Evolutionary conservation across 805 yeast species (phyloP).

Genomic region (Candida pini): DNA sequence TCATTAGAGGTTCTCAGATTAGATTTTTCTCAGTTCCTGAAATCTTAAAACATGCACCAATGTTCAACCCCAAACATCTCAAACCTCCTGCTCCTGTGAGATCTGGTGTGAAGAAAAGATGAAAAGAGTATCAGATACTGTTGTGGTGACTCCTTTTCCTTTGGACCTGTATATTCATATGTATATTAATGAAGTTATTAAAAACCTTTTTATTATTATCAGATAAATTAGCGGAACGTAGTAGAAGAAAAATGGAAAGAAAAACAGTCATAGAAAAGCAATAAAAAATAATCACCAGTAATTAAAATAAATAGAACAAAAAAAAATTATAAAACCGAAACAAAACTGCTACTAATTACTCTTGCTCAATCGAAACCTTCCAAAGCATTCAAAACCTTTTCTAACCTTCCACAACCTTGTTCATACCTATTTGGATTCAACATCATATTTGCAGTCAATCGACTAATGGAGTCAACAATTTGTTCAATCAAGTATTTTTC

Average conservation of each 20-base stretch:
- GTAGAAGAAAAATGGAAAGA: background rate
- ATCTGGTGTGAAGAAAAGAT: constrained; percentile 28
- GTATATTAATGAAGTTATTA: too few relatives aligned
- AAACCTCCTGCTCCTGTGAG: constrained; percentile 71
- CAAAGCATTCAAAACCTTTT: constrained; percentile 75
- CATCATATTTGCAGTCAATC: constrained; percentile 88
- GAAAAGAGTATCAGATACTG: background rate
- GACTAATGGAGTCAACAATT: constrained; percentile 76
- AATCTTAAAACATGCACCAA: constrained; percentile 80
- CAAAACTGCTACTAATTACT: background rate
- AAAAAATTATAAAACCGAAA: background rate
- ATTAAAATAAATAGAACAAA: background rate
- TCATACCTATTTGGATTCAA: constrained; percentile 74
- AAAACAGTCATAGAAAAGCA: background rate
- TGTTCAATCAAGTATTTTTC: constrained; percentile 80
- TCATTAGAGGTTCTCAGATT: constrained; percentile 87
- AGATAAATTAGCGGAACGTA: background rate
- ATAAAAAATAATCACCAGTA: background rate
- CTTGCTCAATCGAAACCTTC: constrained; percentile 60
- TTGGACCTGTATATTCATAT: too few relatives aligned
- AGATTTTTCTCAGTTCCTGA: constrained; percentile 86
- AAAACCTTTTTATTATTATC: too few relatives aligned
- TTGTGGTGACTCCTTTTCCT: background rate
- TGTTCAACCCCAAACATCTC: constrained; percentile 54
- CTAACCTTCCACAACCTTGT: constrained; percentile 74